Conservation (phyloP, 2,329 filamentous ascomycete genomes). For the Nectriaceae sp. region DNA sequence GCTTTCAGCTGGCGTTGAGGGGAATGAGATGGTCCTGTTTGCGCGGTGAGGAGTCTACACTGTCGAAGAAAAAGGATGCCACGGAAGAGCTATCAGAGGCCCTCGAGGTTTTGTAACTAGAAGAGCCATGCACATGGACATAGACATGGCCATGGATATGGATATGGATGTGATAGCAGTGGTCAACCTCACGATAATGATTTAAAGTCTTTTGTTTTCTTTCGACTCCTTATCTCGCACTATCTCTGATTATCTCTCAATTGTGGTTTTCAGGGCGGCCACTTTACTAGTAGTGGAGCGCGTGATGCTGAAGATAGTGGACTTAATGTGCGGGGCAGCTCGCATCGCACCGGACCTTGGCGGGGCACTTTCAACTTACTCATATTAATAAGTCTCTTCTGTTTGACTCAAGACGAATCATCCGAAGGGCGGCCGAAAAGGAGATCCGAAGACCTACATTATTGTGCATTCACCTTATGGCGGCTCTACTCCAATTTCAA, state of each 20-base stretch:
- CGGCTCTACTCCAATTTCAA: not conserved
- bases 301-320: not conserved
- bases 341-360: conserved; percentile 11
- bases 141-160: too few species aligned
- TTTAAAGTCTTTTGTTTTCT: not conserved
- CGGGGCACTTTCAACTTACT: conserved; percentile 10
- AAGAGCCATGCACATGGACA: not conserved
- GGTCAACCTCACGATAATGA: conserved; percentile 9
- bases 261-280: too few species aligned
- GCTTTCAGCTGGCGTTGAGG: conserved; percentile 18
- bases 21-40: conserved; percentile 16
- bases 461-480: not conserved
- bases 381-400: conserved; percentile 8
- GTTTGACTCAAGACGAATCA: not conserved
- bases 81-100: conserved; percentile 1
- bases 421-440: too few species aligned
- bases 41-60: conserved; percentile 10
- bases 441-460: too few species aligned
- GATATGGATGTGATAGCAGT: conserved; percentile 1
- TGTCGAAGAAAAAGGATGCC: conserved; percentile 20
- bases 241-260: too few species aligned
- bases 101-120: conserved; percentile 2
- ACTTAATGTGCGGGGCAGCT: conserved; percentile 7
- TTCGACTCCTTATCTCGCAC: not conserved
- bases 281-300: not conserved